Percentiles rank a stretch among this genome's conserved stretches.
These are phyloP conservation scores for Aspergillus kassunensis DNA, from an alignment of 495 filamentous ascomycete genomes.

Conservation along the genomic window DNA sequence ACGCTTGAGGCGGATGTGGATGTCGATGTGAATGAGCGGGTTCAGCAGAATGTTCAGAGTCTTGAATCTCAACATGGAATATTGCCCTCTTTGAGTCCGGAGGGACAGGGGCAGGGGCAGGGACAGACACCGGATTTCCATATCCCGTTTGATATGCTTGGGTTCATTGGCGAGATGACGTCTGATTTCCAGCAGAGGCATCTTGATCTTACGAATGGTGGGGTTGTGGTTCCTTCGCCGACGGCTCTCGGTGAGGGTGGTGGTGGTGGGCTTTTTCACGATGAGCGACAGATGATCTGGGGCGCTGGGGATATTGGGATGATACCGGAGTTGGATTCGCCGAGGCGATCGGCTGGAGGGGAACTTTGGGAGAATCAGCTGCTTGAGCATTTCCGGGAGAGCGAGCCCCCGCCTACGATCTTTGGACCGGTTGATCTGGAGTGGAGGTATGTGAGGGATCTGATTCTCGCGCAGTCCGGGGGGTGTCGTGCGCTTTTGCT, in stretches of 20 bases:
- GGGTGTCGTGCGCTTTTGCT: constrained; percentile 27
- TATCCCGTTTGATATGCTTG: constrained; percentile 35
- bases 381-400: constrained; percentile 30
- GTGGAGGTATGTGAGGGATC: constrained; percentile 33
- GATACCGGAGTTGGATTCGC: background rate
- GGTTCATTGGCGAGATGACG: constrained; percentile 38
- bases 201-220: constrained; percentile 28
- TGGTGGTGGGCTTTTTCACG: constrained; percentile 2
- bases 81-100: background rate
- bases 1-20: too few relatives aligned
- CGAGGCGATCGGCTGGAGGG: background rate
- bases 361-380: constrained; percentile 32
- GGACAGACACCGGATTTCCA: constrained; percentile 5
- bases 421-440: constrained; percentile 35
- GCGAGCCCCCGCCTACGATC: constrained; percentile 32
- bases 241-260: background rate
- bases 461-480: constrained; percentile 25
- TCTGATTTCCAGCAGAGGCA: constrained; percentile 40
- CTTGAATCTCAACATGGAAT: background rate
- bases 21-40: constrained; percentile 24
- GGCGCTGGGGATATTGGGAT: background rate
- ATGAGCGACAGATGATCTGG: constrained; percentile 12
- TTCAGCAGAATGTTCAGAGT: background rate
- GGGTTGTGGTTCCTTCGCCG: background rate
- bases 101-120: background rate